These are phyloP conservation scores for Hortiboletus campestris DNA, from an alignment of 768 basidiomycete species.

Conservation along the genomic window DNA sequence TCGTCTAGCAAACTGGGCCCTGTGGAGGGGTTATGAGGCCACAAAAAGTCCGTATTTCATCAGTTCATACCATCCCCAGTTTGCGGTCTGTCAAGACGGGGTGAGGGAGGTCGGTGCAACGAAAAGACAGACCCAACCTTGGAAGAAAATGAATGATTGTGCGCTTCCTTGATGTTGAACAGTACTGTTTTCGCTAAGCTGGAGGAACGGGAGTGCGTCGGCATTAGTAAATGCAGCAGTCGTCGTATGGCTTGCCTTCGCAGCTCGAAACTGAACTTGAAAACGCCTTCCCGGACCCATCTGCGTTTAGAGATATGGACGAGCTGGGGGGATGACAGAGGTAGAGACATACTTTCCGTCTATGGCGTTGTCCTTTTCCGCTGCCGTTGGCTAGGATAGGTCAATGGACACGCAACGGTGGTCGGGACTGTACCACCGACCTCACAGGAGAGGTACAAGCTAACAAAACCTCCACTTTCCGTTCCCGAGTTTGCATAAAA, in stretches of 20 bases:
- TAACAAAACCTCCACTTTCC: constrained; percentile 59
- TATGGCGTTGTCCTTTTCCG: constrained; percentile 68
- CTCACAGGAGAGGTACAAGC: constrained; percentile 80
- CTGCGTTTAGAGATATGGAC: constrained; percentile 34
- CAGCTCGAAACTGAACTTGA: constrained; percentile 82
- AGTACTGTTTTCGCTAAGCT: constrained; percentile 48
- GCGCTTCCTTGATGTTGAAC: constrained; percentile 72
- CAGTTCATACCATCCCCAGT: constrained; percentile 75
- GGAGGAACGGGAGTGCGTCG: neutral
- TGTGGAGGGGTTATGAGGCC: constrained; percentile 23
- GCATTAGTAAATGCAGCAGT: neutral
- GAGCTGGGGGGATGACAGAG: neutral
- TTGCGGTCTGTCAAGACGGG: constrained; percentile 56
- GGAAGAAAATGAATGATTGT: constrained; percentile 78
- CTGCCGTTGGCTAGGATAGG: constrained; percentile 60
- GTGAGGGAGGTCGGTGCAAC: constrained; percentile 9
- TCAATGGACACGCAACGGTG: constrained; percentile 5
- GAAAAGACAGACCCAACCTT: constrained; percentile 40
- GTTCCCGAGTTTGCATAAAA: constrained; percentile 84
- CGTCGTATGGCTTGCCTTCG: constrained; percentile 46
- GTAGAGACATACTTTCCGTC: constrained; percentile 50
- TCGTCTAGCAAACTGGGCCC: constrained; percentile 78
- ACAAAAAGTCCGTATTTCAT: neutral
- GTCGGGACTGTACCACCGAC: constrained; percentile 39
- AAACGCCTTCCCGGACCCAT: constrained; percentile 85